Conservation (phyloP, 495 filamentous ascomycete species). For the Delitschia confertaspora region DNA sequence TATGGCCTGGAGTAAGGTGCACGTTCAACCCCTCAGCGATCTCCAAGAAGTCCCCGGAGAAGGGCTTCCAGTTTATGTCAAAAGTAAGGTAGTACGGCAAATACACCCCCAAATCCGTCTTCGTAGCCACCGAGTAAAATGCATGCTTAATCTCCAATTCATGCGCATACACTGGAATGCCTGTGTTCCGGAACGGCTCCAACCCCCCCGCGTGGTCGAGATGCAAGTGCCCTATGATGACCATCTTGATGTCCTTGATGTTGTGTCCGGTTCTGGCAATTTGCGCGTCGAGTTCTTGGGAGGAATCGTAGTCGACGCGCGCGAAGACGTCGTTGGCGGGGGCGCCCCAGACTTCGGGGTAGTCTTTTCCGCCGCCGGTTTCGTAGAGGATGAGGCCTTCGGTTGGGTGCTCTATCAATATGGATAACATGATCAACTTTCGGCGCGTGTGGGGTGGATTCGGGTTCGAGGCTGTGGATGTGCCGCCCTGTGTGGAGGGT, state of each 20-base stretch:
- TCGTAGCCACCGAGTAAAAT: conserved; percentile 41
- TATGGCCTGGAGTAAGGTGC: conserved; percentile 38
- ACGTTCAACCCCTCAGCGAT: conserved; percentile 36
- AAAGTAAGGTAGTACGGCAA: conserved; percentile 36
- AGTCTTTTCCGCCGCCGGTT: conserved; percentile 43
- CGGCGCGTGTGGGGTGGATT: conserved; percentile 31
- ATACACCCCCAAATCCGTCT: conserved; percentile 39
- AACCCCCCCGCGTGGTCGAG: conserved; percentile 48
- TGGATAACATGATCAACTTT: conserved; percentile 38
- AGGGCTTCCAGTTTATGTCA: conserved; percentile 26
- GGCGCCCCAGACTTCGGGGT: conserved; percentile 36
- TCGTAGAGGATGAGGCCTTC: conserved; percentile 46
- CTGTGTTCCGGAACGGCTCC: conserved; percentile 42
- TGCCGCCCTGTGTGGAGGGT: conserved; percentile 11
- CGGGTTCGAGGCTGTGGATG: conserved; percentile 20
- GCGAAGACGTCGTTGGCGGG: conserved; percentile 41
- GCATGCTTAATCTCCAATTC: conserved; percentile 44
- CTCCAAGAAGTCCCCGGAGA: conserved; percentile 30
- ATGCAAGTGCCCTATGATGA: conserved; percentile 48
- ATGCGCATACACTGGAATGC: conserved; percentile 46
- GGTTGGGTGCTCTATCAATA: conserved; percentile 44
- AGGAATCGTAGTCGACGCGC: conserved; percentile 37
- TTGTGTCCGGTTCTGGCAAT: conserved; percentile 42
- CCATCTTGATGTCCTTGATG: conserved; percentile 45
- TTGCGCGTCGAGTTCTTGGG: conserved; percentile 39